A percentile compares a stretch with the other conserved stretches of the same genome.
Conservation (phyloP, 306 rosid species). For the Sindora glabra region DNA sequence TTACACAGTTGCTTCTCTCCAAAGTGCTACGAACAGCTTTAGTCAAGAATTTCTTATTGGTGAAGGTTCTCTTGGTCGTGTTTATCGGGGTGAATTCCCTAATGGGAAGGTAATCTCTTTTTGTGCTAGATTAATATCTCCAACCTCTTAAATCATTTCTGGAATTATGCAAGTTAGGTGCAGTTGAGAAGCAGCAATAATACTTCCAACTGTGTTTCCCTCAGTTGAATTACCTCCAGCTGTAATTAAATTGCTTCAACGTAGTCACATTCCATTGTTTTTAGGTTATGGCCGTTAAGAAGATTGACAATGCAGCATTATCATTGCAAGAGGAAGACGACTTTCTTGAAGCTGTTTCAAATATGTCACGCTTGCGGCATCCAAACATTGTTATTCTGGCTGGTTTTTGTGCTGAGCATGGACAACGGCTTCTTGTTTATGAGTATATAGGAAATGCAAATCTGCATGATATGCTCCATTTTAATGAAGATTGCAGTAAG, state of each 20-base stretch:
- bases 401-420: conserved; percentile 90
- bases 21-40: conserved; percentile 92
- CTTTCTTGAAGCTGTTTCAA: conserved; percentile 87
- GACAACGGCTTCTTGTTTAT: conserved; percentile 87
- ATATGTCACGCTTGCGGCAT: conserved; percentile 88
- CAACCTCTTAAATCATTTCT: background rate
- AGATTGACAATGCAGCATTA: conserved; percentile 92
- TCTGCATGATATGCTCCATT: conserved; percentile 89
- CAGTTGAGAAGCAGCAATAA: background rate
- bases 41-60: conserved; percentile 88
- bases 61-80: conserved; percentile 99
- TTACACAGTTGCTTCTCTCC: conserved; percentile 82
- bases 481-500: conserved; percentile 67
- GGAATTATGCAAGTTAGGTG: background rate
- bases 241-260: background rate
- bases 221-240: background rate
- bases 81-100: conserved; percentile 80
- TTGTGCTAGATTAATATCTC: background rate
- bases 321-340: conserved; percentile 93
- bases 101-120: conserved; percentile 78
- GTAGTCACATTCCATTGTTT: background rate
- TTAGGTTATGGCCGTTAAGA: conserved; percentile 85
- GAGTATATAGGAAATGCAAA: conserved; percentile 76
- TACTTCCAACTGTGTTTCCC: background rate
- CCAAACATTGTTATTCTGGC: conserved; percentile 80